Base-by-base conservation (phyloP, 179 eudicot species). In the Beta macrorhiza region DNA sequence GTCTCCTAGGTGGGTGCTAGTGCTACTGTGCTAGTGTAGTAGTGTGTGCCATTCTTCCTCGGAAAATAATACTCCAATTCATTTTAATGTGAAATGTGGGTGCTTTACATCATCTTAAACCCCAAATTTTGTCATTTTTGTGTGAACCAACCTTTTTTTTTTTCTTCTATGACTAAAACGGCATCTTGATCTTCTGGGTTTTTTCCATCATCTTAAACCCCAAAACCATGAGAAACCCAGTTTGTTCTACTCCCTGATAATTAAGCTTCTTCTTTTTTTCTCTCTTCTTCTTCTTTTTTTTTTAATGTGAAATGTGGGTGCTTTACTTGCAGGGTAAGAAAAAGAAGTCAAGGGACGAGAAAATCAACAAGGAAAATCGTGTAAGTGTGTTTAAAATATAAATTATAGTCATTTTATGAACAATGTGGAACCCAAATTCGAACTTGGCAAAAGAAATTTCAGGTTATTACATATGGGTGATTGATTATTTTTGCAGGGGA, bases 401-500 rank as follows among this genome's bases (percentile, higher is more conserved):
- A 5, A 6, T 15, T 7, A 16, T 55, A 0, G 22, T 22, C 4
- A 11, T 5, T 10, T 42, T 61, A 58, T 63, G 17, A 45, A 47
- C 58, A 62, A 44, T 19, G 57, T 25, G 44, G 11, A n/a, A 22
- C 63, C 0, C 20, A 77, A 14, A 22, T 78, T 51, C 37, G 7
- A 22, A 51, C 51, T 65, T 67, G 13, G 32, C 20, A 3, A 47
- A 49, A 57, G 7, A 22, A 59, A 15, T 81, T 49, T 3, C 51
- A 57, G 65, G 22, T 16, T 44, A 61, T 20, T 22, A 15, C 72
- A 45, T 56, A 61, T 55, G 74, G 49, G 51, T 62, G 45, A 20
- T 71, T 67, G 62, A 47, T 70, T 74, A 37, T 37, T 0, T 65
- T 42, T 80, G 79, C 79, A 75, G 83, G 72, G 20, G 16, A 71